These are phyloP conservation scores for Pyrus pyrifolia DNA, from an alignment of 306 rosid genomes.

Conservation along the genomic window DNA sequence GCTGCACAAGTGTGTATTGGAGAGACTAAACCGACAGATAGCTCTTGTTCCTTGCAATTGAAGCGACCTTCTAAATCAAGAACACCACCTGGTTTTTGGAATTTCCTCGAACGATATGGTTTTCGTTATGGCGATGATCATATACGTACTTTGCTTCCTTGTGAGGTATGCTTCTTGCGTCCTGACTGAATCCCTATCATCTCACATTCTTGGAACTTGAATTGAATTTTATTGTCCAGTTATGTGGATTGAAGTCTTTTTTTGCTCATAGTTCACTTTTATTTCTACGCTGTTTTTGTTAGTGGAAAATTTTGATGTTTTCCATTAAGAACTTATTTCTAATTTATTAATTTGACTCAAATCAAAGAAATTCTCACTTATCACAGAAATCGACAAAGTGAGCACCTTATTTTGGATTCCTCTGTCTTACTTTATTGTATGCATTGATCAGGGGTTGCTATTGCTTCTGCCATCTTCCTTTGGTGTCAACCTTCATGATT, in stretches of 20 bases:
- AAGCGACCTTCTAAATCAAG: conserved; percentile 46
- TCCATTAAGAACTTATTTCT: too few species aligned
- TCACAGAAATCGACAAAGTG: not conserved
- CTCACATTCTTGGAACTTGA: not conserved
- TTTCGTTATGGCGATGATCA: conserved; percentile 55
- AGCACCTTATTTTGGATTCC: not conserved
- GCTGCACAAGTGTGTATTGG: conserved; percentile 62
- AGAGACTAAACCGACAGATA: conserved; percentile 67
- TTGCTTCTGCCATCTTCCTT: not conserved
- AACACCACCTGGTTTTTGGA: conserved; percentile 47
- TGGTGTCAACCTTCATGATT: not conserved
- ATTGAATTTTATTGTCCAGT: not conserved
- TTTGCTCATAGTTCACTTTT: not conserved
- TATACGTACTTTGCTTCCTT: conserved; percentile 80
- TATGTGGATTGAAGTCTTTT: not conserved
- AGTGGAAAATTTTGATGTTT: not conserved
- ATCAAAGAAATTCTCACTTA: not conserved
- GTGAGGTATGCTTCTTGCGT: conserved; percentile 60
- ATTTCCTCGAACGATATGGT: conserved; percentile 67
- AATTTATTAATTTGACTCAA: not conserved
- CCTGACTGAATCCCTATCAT: conserved; percentile 6
- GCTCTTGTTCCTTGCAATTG: conserved; percentile 53
- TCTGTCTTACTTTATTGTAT: too few species aligned
- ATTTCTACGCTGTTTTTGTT: not conserved
- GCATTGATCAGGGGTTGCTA: not conserved